A percentile compares a stretch with the other conserved stretches of the same genome.
These are phyloP conservation scores for Beauveria sp. DNA, from an alignment of 2,329 filamentous ascomycete genomes.

Conservation along the genomic window DNA sequence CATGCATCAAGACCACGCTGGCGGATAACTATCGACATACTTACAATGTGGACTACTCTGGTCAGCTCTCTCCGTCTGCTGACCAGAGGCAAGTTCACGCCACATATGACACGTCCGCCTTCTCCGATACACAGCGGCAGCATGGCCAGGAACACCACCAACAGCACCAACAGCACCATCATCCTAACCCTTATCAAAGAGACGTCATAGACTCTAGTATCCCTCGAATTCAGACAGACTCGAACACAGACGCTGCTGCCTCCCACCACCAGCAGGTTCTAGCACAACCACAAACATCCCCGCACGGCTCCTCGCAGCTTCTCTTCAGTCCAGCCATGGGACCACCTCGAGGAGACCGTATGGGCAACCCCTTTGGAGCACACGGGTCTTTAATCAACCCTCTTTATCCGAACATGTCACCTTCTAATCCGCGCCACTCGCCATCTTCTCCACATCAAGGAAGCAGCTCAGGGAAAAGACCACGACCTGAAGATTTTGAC, in stretches of 20 bases:
- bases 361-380: slow-evolving; percentile 46
- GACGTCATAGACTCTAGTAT: slow-evolving; percentile 5
- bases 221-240: slow-evolving; percentile 9
- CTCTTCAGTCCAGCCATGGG: slow-evolving; percentile 32
- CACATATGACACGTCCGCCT: slow-evolving; percentile 47
- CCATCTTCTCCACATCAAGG: slow-evolving; percentile 26
- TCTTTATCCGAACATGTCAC: slow-evolving; percentile 43
- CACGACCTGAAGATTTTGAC: slow-evolving; percentile 52
- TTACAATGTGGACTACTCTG: slow-evolving; percentile 69
- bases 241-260: not conserved
- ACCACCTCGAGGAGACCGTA: slow-evolving; percentile 47
- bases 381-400: slow-evolving; percentile 42
- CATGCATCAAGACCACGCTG: slow-evolving; percentile 65
- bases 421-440: slow-evolving; percentile 26
- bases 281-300: slow-evolving; percentile 10
- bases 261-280: slow-evolving; percentile 7
- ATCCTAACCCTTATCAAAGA: slow-evolving; percentile 10
- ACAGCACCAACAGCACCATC: slow-evolving; percentile 20
- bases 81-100: slow-evolving; percentile 58
- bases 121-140: slow-evolving; percentile 27
- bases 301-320: slow-evolving; percentile 9
- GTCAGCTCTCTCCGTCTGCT: slow-evolving; percentile 58
- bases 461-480: slow-evolving; percentile 36
- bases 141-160: slow-evolving; percentile 22
- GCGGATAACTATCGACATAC: slow-evolving; percentile 67